Percentiles rank a stretch among this genome's conserved stretches.
Evolutionary conservation across 2,329 filamentous ascomycete genomes (phyloP).

Genomic region (Trichothecium sympodiale): DNA sequence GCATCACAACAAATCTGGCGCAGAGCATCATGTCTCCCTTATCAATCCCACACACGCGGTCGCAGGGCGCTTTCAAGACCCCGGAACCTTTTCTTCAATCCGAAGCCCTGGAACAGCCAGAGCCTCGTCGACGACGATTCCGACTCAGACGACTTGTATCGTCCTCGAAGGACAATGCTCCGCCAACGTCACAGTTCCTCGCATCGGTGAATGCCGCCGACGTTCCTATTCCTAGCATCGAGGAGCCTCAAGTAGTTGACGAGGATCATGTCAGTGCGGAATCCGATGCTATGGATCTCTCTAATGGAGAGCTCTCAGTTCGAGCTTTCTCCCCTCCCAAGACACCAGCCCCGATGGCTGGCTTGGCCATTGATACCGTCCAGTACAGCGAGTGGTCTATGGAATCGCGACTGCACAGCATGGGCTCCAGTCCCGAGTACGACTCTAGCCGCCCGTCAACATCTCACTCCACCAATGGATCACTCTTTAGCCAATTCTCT

Average conservation of each 20-base stretch:
- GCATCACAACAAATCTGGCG: no score
- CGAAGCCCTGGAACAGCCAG: conserved; percentile 23
- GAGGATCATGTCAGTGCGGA: conserved; percentile 30
- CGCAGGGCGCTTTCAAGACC: conserved; percentile 35
- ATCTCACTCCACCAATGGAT: conserved; percentile 45
- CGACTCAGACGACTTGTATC: conserved; percentile 28
- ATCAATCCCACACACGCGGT: conserved; percentile 30
- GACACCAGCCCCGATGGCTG: conserved; percentile 41
- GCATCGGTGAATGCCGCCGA: conserved; percentile 56
- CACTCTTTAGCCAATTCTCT: conserved; percentile 46
- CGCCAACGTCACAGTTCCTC: conserved; percentile 55
- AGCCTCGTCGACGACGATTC: conserved; percentile 41
- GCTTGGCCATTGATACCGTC: conserved; percentile 23
- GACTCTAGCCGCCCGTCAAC: conserved; percentile 51
- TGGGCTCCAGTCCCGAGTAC: conserved; percentile 47
- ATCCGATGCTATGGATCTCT: conserved; percentile 18
- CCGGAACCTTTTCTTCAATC: conserved; percentile 34
- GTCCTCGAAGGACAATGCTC: conserved; percentile 31
- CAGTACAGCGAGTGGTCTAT: conserved; percentile 45
- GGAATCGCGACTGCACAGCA: conserved; percentile 43
- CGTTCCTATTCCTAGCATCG: conserved; percentile 53
- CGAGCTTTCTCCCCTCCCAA: conserved; percentile 44
- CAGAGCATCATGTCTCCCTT: conserved; percentile 30
- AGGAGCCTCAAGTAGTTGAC: conserved; percentile 37
- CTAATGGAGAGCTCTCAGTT: conserved; percentile 19